Evolutionary conservation across 352 stramenopile genomes (phyloP).

Genomic region (Phytophthora palmivora): DNA sequence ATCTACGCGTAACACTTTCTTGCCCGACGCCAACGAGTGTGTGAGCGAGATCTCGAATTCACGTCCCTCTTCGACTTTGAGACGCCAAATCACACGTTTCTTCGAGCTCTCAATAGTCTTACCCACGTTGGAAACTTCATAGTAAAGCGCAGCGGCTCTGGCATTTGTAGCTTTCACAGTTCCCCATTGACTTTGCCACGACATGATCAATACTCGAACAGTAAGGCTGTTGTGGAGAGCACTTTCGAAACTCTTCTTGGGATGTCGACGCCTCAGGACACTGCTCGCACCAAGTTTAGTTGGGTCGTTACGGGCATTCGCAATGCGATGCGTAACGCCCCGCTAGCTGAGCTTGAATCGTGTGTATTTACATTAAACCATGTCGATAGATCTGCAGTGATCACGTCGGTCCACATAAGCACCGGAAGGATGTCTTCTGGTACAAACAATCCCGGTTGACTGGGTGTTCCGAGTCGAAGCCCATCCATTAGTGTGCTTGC

Average conservation of each 20-base stretch:
- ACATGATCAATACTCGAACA: conserved; percentile 41
- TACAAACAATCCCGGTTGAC: conserved; percentile 83
- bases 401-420: conserved; percentile 76
- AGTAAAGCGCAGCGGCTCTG: conserved; percentile 78
- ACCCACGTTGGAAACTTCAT: conserved; percentile 82
- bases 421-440: conserved; percentile 69
- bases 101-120: conserved; percentile 89
- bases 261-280: neutral
- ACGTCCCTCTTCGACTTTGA: conserved; percentile 83
- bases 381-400: neutral
- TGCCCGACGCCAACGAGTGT: conserved; percentile 81
- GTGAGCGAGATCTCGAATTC: conserved; percentile 88
- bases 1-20: conserved; percentile 83
- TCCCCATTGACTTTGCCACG: conserved; percentile 72
- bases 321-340: conserved; percentile 1
- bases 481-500: conserved; percentile 59
- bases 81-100: conserved; percentile 83
- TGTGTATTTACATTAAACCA: conserved; percentile 17
- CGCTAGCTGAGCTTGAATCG: neutral
- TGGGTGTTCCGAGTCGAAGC: conserved; percentile 59
- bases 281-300: conserved; percentile 3
- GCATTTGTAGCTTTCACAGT: conserved; percentile 78
- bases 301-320: conserved; percentile 9
- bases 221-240: neutral
- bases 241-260: conserved; percentile 27